Evolutionary conservation across 2,329 filamentous ascomycete genomes (phyloP), one percentile per base, ranked within the genome.

Genomic region (Stemphylium lycopersici): DNA sequence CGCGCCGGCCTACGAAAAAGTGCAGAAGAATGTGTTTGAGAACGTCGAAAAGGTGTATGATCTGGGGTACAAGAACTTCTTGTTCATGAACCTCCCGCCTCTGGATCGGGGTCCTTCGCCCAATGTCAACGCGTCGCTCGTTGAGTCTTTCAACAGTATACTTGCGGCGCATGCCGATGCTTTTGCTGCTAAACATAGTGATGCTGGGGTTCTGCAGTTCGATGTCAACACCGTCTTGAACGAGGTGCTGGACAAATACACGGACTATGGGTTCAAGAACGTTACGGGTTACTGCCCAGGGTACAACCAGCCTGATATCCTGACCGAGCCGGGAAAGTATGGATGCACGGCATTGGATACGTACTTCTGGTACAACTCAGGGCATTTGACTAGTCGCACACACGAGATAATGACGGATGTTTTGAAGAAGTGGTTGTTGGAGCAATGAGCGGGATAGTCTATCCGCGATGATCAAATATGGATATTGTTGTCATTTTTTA

Each of bases 81-180:
- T 84, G 6, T 79, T 84, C 57, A 69, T 84, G 67, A 81, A 82
- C 38, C 70, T 84, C 2, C 81, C 82, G 1, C 81, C 82, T 0
- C 65, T 83, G 1, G 77, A 84, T 57, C 76, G 79, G 10, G 79
- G 76, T 4, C 72, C 63, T 15, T 69, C 66, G 2, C 77, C 78
- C 1, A 68, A 68, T 3, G 80, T 81, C 4, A 84, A 80, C 57
- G 73, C 69, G 6, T 79, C 76, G 0, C 78, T 81, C 71, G 71
- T 84, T 1, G 63, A 60, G 0, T 74, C 73, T 65, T 84, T 79
- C 67, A 80, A 82, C 58, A 46, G 48, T 0, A 74, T 77, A 0
- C 67, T 83, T 4, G 53, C 61, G 0, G 47, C 55, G 1, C 72
- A 79, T 20, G 74, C 74, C 2, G 48, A 47, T 6, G 56, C 37